Evolutionary conservation across 768 basidiomycete genomes (phyloP).

Genomic region (Gyrodon lividus): DNA sequence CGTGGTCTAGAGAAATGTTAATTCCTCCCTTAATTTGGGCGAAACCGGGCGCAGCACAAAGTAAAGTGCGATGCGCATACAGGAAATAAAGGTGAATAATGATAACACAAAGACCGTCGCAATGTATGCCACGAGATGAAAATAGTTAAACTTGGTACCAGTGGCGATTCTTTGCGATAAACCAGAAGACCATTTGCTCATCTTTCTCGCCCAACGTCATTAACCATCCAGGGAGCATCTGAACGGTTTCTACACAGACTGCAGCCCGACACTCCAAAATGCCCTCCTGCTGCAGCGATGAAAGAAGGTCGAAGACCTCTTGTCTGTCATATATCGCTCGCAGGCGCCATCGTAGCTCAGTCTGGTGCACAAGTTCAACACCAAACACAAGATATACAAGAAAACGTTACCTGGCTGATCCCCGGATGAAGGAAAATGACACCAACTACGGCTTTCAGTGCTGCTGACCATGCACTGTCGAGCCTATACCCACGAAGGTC

Average conservation of each 20-base stretch:
- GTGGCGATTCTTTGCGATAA: slow-evolving; percentile 49
- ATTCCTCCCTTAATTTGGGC: no score
- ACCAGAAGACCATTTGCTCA: slow-evolving; percentile 54
- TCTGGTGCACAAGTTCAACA: slow-evolving; percentile 36
- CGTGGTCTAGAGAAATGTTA: no score
- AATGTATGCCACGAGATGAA: neutral
- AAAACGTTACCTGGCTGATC: slow-evolving; percentile 58
- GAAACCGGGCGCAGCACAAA: no score
- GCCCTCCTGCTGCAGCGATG: slow-evolving; percentile 52
- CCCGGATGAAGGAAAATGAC: slow-evolving; percentile 70
- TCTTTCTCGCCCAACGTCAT: slow-evolving; percentile 51
- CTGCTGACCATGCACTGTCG: slow-evolving; percentile 69
- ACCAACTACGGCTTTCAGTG: slow-evolving; percentile 64
- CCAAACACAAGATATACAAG: slow-evolving; percentile 1
- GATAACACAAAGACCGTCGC: slow-evolving; percentile 12
- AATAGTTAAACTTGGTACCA: slow-evolving; percentile 61
- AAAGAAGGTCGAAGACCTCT: slow-evolving; percentile 64
- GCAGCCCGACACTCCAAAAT: slow-evolving; percentile 36
- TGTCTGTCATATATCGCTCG: slow-evolving; percentile 72
- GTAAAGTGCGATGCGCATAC: neutral
- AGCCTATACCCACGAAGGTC: slow-evolving; percentile 66
- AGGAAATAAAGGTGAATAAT: slow-evolving; percentile 15
- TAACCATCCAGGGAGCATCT: slow-evolving; percentile 24
- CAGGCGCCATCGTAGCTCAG: slow-evolving; percentile 70
- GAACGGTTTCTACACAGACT: slow-evolving; percentile 3